Conservation (phyloP, 805 yeast genomes). For the Brettanomyces sp. region DNA sequence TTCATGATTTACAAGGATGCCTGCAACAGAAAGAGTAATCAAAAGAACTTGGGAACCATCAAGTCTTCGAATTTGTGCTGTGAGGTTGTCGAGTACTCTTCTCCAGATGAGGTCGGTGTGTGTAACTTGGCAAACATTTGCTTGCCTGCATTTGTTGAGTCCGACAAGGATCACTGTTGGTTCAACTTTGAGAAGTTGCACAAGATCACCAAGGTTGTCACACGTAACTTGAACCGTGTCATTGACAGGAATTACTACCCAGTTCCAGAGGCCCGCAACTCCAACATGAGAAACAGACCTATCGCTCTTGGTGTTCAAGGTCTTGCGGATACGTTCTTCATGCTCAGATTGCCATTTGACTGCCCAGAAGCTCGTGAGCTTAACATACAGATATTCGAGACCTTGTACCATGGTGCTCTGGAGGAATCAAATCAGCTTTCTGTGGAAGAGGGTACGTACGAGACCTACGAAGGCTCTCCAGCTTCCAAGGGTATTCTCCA, state of each 20-base stretch:
- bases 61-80: constrained; percentile 56
- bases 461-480: constrained; percentile 46
- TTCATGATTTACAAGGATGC: constrained; percentile 59
- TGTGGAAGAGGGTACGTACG: constrained; percentile 39
- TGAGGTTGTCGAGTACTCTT: constrained; percentile 53
- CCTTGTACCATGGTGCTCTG: constrained; percentile 51
- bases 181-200: constrained; percentile 49
- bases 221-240: constrained; percentile 46
- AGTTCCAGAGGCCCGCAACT: constrained; percentile 41
- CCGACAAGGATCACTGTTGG: constrained; percentile 30
- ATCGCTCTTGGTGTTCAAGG: constrained; percentile 60
- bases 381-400: constrained; percentile 52
- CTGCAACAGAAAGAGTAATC: constrained; percentile 49
- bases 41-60: constrained; percentile 50
- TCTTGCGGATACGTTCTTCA: constrained; percentile 50
- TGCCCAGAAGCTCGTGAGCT: constrained; percentile 47
- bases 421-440: constrained; percentile 52
- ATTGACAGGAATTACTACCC: constrained; percentile 51
- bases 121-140: constrained; percentile 56
- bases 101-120: constrained; percentile 50
- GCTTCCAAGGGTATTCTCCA: constrained; percentile 50
- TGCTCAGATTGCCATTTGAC: constrained; percentile 47
- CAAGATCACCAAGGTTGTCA: constrained; percentile 43
- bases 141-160: constrained; percentile 45
- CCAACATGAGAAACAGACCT: constrained; percentile 52